Base-by-base conservation (phyloP, 164 flowering plant species). In the Annona cherimola region DNA sequence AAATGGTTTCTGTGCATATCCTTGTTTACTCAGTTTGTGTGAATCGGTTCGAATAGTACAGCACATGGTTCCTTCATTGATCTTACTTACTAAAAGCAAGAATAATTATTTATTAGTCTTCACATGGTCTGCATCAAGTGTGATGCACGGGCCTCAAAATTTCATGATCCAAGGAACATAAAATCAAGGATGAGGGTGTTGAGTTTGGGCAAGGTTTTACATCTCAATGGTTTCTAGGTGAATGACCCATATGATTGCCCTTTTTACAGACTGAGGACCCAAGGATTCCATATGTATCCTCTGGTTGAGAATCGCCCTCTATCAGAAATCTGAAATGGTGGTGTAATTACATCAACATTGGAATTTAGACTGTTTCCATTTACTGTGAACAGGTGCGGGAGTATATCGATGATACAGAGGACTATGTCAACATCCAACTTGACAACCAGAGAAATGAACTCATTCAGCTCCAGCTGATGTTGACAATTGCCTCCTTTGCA, bases 371-470 rank as follows among this genome's bases (percentile, higher is more conserved):
- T 35, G 6, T 40, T 11, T n/a, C 69, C n/a, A 11, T 11, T 45
- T 68, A 5, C 40, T 68, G 4, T 26, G 42, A 26, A 74, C 80
- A 95, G 99, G 96, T 93, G 12, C 84, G 99, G 19, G 99, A 95
- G 77, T 95, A 95, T 74, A 88, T 95, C 43, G 97, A 92, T 75
- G 98, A 95, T 83, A 94, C 97, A 9, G 98, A 94, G 70, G 99
- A 92, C 76, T 95, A 95, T 71, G 97, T 93, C 11, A 93, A 94
- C 81, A 94, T 94, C 78, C 97, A 91, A 71, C 99, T 94, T 8
- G 98, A 91, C 85, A 90, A 94, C 83, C 97, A 94, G 77, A 82
- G 98, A 76, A 92, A 95, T 73, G 97, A 93, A 76, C 94, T 95
- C 42, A 91, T 95, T 75, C 98, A 93, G 74, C 91, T 95, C 12